Evolutionary conservation across 345 rosid genomes (phyloP), one percentile per base, ranked within the genome.

Genomic region (Litchi chinensis): DNA sequence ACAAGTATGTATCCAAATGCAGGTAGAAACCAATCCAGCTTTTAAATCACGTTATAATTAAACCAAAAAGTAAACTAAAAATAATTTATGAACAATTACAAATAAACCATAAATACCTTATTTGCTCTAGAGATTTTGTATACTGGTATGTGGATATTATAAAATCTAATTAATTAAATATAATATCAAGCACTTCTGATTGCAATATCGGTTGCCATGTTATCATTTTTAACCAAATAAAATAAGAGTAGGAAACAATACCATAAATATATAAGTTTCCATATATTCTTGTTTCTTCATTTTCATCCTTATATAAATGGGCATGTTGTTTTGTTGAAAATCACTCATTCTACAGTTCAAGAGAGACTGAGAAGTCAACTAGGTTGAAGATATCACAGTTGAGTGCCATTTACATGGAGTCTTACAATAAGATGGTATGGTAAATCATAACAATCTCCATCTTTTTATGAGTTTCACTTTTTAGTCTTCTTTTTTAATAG

Each of bases 131-230:
- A 28, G 6, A 28, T 39, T 39, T 56, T 24, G 24, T 46, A 44
- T 70, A 8, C 13, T 6, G 22, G 48, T 24, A 21, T 48, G 40
- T 46, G 73, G 40, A n/a, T 70, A 21, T 39, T 7, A 7, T 13
- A 70, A 50, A 24, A 70, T 70, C 41, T 24, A 57, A 24, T 37
- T 70, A 50, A 50, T 3, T 48, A 70, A 70, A 70, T 70, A 50
- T 50, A 22, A 70, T 48, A 50, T 70, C 74, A 13, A 8, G 60
- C 7, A 48, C 37, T 7, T 70, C 24, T 1, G 56, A 11, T 50
- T 39, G 0, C 8, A 46, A 15, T 5, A 13, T 46, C 4, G 48
- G 22, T n/a, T 70, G 22, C 8, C 60, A 26, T 16, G n/a, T 28
- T 18, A 18, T 52, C 28, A 3, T 52, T 71, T 19, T 24, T 52